These are phyloP conservation scores for Brassica napus DNA, from an alignment of 345 rosid genomes.

Conservation along the genomic window DNA sequence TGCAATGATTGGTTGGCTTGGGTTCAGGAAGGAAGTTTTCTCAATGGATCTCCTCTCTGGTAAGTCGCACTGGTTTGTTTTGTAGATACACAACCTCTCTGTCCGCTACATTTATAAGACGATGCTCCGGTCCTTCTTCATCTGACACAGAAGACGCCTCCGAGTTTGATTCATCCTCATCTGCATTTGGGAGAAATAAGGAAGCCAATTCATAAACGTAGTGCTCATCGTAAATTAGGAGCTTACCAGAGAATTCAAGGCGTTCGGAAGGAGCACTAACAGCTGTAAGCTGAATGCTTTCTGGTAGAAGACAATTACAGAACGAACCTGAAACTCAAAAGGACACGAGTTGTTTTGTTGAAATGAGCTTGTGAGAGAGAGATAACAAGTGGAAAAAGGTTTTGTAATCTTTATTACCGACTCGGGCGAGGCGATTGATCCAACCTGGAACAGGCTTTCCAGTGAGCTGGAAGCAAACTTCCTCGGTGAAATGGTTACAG, in stretches of 20 bases:
- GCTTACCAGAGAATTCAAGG: constrained; percentile 72
- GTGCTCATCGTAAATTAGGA: background rate
- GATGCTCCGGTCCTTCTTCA: constrained; percentile 65
- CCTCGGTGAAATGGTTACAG: constrained; percentile 93
- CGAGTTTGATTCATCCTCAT: constrained; percentile 64
- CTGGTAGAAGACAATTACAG: constrained; percentile 90
- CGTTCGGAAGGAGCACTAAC: constrained; percentile 78
- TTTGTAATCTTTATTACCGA: constrained; percentile 42
- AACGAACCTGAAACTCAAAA: constrained; percentile 74
- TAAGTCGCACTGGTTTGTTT: constrained; percentile 67
- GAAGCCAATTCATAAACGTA: background rate
- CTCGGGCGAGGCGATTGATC: constrained; percentile 86
- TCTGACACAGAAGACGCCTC: constrained; percentile 50
- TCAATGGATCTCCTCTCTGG: constrained; percentile 44
- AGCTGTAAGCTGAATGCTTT: constrained; percentile 77
- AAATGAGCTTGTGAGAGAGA: background rate
- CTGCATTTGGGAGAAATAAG: constrained; percentile 25
- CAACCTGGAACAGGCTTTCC: constrained; percentile 95
- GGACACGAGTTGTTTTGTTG: background rate
- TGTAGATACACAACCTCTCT: constrained; percentile 64
- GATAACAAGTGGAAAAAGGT: background rate
- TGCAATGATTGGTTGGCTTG: constrained; percentile 18
- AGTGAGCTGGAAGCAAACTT: constrained; percentile 64
- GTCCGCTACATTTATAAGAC: constrained; percentile 58
- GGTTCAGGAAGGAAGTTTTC: constrained; percentile 7